Evolutionary conservation across 2,329 filamentous ascomycete species (phyloP), one percentile per base, ranked within the genome.

Genomic region (Falciphora oryzae): DNA sequence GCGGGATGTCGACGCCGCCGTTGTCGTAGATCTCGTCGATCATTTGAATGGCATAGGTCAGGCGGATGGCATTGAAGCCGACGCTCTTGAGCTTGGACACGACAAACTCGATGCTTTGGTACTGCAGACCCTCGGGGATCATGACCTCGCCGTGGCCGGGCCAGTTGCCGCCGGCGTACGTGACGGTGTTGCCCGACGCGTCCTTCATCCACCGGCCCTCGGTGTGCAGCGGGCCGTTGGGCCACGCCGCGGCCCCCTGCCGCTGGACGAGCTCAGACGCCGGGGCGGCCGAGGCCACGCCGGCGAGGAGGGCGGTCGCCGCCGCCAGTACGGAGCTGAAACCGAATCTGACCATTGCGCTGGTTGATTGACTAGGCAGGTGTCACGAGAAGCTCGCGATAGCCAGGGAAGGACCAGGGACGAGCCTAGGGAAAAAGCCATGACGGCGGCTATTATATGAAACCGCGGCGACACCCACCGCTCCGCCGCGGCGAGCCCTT

Each of bases 41-140:
- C 82, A 89, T 84, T 70, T 89, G 81, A 65, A 84, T 89, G 3
- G 86, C 85, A 64, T 82, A 89, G 0, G 85, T 88, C 57, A 89
- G 74, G 1, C 86, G 84, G 31, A 89, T 81, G 1, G 83, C 81
- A 69, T 89, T 89, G 78, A 89, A 84, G 22, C 85, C 85, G 0
- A 87, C 70, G 65, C 80, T 80, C 69, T 85, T 86, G 69, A 88
- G 79, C 73, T 81, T 81, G 4, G 79, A 73, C 0, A 87, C 80
- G 50, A 89, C 82, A 10, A 73, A 75, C 53, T 78, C 75, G 61
- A 89, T 78, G 0, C 85, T 87, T 50, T 82, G 80, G 72, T 87
- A 87, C 70, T 87, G 85, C 2, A 89, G 77, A 4, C 86, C 86
- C 67, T 89, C 86, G 0, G 85, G 86, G 0, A 89, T 78, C 85